A percentile compares a stretch with the other conserved stretches of the same genome.
Evolutionary conservation across 768 basidiomycete genomes (phyloP).

Genomic region (Lactarius hengduanensis): DNA sequence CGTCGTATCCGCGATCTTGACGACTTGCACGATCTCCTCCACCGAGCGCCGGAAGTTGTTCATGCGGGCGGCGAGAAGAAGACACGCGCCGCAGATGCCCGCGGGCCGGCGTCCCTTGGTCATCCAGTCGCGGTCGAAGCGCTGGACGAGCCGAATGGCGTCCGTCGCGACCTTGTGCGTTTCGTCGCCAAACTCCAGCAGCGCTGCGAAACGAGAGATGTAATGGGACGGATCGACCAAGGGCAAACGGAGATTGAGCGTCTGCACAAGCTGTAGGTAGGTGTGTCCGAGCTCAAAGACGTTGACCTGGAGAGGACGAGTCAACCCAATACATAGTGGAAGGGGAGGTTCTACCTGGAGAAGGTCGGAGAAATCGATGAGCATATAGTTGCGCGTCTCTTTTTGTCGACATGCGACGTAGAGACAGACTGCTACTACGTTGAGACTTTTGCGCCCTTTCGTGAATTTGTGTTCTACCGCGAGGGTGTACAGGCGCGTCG

Average conservation of each 20-base stretch:
- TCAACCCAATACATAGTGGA: neutral
- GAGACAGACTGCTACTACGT: slow-evolving; percentile 94
- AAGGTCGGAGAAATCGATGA: slow-evolving; percentile 98
- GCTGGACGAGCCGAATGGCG: slow-evolving; percentile 87
- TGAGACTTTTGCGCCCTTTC: slow-evolving; percentile 87
- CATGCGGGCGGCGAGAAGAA: slow-evolving; percentile 96
- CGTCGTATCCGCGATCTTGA: slow-evolving; percentile 97
- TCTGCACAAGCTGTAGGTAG: slow-evolving; percentile 91
- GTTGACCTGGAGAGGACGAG: slow-evolving; percentile 63
- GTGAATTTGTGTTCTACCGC: slow-evolving; percentile 94
- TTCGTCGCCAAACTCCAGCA: slow-evolving; percentile 95
- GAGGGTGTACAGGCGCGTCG: slow-evolving; percentile 86
- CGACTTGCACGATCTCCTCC: slow-evolving; percentile 97
- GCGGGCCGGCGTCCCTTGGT: slow-evolving; percentile 92
- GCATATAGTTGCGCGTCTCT: slow-evolving; percentile 91
- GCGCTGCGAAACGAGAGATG: slow-evolving; percentile 90
- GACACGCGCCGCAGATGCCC: slow-evolving; percentile 94
- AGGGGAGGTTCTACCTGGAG: slow-evolving; percentile 58
- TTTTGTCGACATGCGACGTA: slow-evolving; percentile 92
- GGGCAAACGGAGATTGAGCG: slow-evolving; percentile 79
- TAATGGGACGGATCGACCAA: slow-evolving; percentile 96
- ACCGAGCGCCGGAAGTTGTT: slow-evolving; percentile 93
- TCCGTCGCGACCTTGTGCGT: slow-evolving; percentile 90
- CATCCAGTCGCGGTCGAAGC: slow-evolving; percentile 98
- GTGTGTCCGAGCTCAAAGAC: slow-evolving; percentile 97